Conservation (phyloP, 768 basidiomycete species). For the Amanita pallidorosea region DNA sequence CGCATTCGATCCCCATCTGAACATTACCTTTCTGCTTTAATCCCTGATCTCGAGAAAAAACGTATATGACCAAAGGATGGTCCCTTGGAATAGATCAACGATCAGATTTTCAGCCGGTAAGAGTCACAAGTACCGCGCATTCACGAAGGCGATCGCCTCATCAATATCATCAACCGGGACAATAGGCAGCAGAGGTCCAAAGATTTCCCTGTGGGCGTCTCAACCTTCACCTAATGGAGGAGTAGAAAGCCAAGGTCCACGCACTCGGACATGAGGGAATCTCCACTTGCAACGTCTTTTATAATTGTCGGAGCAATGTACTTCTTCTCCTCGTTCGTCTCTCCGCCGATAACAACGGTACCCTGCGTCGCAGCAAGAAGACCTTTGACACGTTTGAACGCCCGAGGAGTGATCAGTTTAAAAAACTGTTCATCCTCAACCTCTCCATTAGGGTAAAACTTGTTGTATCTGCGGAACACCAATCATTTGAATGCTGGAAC, state of each 20-base stretch:
- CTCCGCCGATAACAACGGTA: slow-evolving; percentile 4
- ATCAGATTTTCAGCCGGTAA: neutral
- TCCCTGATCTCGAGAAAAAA: slow-evolving; percentile 51
- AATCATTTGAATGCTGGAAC: neutral
- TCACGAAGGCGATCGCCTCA: slow-evolving; percentile 61
- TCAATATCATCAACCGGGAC: slow-evolving; percentile 62
- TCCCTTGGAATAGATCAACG: slow-evolving; percentile 30
- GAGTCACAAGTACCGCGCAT: slow-evolving; percentile 31
- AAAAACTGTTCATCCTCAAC: slow-evolving; percentile 30
- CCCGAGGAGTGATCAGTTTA: slow-evolving; percentile 41
- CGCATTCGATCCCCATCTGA: neutral
- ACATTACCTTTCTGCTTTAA: slow-evolving; percentile 51
- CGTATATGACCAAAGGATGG: slow-evolving; percentile 67
- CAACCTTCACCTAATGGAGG: neutral
- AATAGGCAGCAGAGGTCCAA: slow-evolving; percentile 74
- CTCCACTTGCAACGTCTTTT: neutral
- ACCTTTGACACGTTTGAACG: slow-evolving; percentile 24
- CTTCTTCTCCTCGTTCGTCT: slow-evolving; percentile 3
- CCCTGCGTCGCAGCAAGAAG: slow-evolving; percentile 5
- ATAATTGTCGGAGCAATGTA: slow-evolving; percentile 6
- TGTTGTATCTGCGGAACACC: slow-evolving; percentile 27
- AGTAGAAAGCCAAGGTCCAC: neutral
- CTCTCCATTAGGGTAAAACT: slow-evolving; percentile 47
- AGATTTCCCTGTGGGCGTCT: slow-evolving; percentile 50
- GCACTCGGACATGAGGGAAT: slow-evolving; percentile 5